Evolutionary conservation across 2,329 filamentous ascomycete species (phyloP).

Genomic region (Annulohypoxylon truncatum): DNA sequence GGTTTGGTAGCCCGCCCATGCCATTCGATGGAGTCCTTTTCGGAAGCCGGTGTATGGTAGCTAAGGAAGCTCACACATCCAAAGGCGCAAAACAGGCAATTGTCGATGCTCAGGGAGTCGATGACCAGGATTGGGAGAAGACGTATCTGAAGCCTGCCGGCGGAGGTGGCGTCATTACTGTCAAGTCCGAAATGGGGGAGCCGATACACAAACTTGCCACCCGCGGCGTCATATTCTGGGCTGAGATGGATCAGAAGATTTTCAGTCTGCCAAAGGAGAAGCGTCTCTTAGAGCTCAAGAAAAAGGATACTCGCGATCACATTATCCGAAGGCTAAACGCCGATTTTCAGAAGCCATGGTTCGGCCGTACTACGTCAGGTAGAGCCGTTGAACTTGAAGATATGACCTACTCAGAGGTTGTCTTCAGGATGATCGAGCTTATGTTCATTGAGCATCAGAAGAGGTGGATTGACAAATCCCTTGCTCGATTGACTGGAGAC

Average conservation of each 20-base stretch:
- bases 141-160: slow-evolving; percentile 54
- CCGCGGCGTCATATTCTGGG: slow-evolving; percentile 52
- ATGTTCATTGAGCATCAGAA: slow-evolving; percentile 53
- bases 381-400: slow-evolving; percentile 58
- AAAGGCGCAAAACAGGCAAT: slow-evolving; percentile 58
- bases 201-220: slow-evolving; percentile 56
- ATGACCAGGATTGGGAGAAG: slow-evolving; percentile 58
- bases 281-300: slow-evolving; percentile 55
- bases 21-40: slow-evolving; percentile 60
- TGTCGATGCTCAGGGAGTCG: slow-evolving; percentile 55
- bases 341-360: slow-evolving; percentile 62
- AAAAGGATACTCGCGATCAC: slow-evolving; percentile 52
- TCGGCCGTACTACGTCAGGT: slow-evolving; percentile 56
- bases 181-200: slow-evolving; percentile 53
- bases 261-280: slow-evolving; percentile 50
- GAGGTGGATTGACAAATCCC: slow-evolving; percentile 56
- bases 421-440: slow-evolving; percentile 58
- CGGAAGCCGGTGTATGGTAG: slow-evolving; percentile 60
- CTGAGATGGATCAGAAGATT: slow-evolving; percentile 52
- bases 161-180: slow-evolving; percentile 46
- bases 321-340: slow-evolving; percentile 60
- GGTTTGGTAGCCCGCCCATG: slow-evolving; percentile 58
- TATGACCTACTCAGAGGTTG: slow-evolving; percentile 61
- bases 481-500: slow-evolving; percentile 38
- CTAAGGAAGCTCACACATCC: slow-evolving; percentile 58